These are phyloP conservation scores for Fremontodendron californicum DNA, from an alignment of 345 rosid genomes.

Conservation along the genomic window DNA sequence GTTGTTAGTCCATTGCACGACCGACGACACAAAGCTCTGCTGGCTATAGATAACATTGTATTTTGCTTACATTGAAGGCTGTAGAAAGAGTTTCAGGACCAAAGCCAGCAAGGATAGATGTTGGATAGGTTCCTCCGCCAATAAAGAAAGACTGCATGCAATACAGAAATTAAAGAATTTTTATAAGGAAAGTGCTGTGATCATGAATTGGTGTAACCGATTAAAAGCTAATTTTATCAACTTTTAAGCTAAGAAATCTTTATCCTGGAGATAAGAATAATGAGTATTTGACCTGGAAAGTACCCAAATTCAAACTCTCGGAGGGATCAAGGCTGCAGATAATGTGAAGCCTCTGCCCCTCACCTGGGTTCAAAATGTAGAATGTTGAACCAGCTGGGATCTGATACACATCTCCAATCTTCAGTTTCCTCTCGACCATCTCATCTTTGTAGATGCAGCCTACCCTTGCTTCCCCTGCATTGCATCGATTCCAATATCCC, in stretches of 20 bases:
- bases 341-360: conserved; percentile 61
- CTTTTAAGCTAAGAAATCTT: background rate
- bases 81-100: conserved; percentile 51
- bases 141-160: conserved; percentile 70
- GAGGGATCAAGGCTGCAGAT: conserved; percentile 68
- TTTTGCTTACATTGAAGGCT: conserved; percentile 65
- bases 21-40: background rate
- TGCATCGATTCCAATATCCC: conserved; percentile 5
- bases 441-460: conserved; percentile 56
- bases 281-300: conserved; percentile 50
- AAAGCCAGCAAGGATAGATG: conserved; percentile 66
- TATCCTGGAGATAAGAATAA: background rate
- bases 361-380: conserved; percentile 61
- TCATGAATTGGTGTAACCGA: too few species aligned
- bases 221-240: background rate
- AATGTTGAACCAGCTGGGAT: conserved; percentile 76
- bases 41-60: background rate
- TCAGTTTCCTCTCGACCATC: conserved; percentile 49
- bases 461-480: conserved; percentile 80
- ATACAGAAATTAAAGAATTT: background rate
- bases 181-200: too few species aligned
- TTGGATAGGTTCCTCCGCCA: conserved; percentile 64
- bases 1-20: background rate
- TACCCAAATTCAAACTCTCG: conserved; percentile 56
- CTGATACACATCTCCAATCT: conserved; percentile 58